Evolutionary conservation across 495 filamentous ascomycete species (phyloP).

Genomic region (Trichodelitschia bisporula): DNA sequence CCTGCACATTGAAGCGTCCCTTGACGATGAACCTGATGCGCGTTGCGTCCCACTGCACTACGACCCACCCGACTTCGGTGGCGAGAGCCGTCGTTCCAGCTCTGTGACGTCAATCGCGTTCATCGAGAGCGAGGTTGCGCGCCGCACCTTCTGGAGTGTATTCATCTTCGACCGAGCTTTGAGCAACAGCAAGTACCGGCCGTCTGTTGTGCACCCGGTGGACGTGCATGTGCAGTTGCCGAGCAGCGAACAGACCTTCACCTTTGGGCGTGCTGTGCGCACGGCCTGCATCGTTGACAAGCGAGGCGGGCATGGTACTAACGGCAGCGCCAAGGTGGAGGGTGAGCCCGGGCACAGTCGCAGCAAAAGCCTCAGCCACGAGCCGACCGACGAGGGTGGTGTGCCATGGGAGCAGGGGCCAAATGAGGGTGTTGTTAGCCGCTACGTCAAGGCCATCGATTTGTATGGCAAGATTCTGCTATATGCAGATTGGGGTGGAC

Average conservation of each 20-base stretch:
- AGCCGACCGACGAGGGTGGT: constrained; percentile 12
- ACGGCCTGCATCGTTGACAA: constrained; percentile 12
- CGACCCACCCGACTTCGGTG: constrained; percentile 22
- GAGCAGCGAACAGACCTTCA: constrained; percentile 38
- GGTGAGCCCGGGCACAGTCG: too few relatives aligned
- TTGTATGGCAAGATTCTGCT: constrained; percentile 56
- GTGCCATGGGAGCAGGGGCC: constrained; percentile 31
- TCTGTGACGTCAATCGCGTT: constrained; percentile 20
- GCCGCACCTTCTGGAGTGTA: constrained; percentile 70
- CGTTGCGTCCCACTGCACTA: constrained; percentile 18
- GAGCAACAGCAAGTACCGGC: constrained; percentile 48
- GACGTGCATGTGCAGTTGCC: constrained; percentile 46
- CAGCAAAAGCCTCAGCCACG: too few relatives aligned
- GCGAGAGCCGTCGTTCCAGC: constrained; percentile 1
- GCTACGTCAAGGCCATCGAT: constrained; percentile 53
- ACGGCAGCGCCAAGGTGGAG: constrained; percentile 7
- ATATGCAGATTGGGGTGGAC: constrained; percentile 50
- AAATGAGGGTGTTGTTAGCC: constrained; percentile 46
- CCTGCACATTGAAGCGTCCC: constrained; percentile 35
- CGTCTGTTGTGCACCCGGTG: constrained; percentile 39
- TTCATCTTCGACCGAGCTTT: constrained; percentile 64
- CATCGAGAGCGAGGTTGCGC: constrained; percentile 48
- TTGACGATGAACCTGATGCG: constrained; percentile 21
- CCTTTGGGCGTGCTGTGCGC: constrained; percentile 38
- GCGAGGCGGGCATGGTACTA: too few relatives aligned